These are phyloP conservation scores for Sordariomycetes sp. DNA, from an alignment of 2,329 filamentous ascomycete genomes.

Conservation along the genomic window DNA sequence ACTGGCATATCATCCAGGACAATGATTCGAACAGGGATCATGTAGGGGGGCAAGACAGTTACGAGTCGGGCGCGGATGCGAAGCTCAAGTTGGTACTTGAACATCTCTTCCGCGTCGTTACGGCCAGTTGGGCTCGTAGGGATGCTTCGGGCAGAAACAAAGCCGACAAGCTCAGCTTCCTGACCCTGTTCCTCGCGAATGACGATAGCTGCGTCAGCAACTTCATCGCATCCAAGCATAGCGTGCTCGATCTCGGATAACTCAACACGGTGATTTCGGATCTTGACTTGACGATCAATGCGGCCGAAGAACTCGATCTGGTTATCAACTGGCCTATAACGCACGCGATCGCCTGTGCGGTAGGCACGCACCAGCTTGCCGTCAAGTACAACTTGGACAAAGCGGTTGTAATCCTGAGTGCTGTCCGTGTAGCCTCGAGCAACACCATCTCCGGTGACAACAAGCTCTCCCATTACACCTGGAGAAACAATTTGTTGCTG, in stretches of 20 bases:
- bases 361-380: slow-evolving; percentile 8
- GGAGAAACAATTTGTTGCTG: no score
- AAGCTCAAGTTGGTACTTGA: not conserved
- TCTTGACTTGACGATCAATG: slow-evolving; percentile 10
- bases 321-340: slow-evolving; percentile 11
- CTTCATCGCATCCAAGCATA: no score
- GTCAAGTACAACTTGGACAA: slow-evolving; percentile 6
- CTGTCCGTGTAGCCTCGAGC: no score
- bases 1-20: slow-evolving; percentile 8
- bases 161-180: no score
- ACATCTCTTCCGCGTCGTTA: not conserved
- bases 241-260: slow-evolving; percentile 8
- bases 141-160: no score
- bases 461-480: no score
- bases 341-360: slow-evolving; percentile 16
- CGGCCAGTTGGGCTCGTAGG: no score
- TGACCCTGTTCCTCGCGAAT: no score
- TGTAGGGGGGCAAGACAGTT: slow-evolving; percentile 8
- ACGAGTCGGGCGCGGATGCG: no score
- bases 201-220: no score
- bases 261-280: slow-evolving; percentile 8
- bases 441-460: no score
- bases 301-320: slow-evolving; percentile 10
- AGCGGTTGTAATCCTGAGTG: no score
- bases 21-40: slow-evolving; percentile 7